Conservation (phyloP, 805 yeast species). For the Nakazawaea peltata region DNA sequence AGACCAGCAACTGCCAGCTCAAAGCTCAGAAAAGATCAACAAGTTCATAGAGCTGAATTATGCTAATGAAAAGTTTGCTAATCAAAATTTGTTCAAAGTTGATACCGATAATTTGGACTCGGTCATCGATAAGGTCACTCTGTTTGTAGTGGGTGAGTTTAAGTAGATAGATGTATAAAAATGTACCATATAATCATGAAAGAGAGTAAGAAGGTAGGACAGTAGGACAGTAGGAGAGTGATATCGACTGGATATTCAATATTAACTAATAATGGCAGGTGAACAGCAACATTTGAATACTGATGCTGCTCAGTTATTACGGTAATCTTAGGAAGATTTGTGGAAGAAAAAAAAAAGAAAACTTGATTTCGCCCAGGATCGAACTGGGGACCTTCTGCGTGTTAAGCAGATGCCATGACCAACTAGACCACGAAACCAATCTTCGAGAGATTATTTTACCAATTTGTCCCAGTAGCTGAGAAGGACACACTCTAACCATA, state of each 20-base stretch:
- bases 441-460: too few relatives aligned
- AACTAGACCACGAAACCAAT: slow-evolving; percentile 96
- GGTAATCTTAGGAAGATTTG: not conserved
- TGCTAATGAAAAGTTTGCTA: not conserved
- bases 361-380: slow-evolving; percentile 99
- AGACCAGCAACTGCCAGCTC: too few relatives aligned
- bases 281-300: too few relatives aligned
- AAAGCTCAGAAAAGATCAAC: too few relatives aligned
- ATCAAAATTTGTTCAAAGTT: not conserved
- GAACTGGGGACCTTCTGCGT: slow-evolving; percentile 99
- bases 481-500: too few relatives aligned
- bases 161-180: not conserved
- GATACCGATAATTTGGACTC: slow-evolving; percentile 1
- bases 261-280: too few relatives aligned
- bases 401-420: slow-evolving; percentile 99
- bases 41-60: not conserved
- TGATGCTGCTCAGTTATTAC: too few relatives aligned
- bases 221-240: too few relatives aligned
- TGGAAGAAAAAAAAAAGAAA: slow-evolving; percentile 21
- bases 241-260: too few relatives aligned
- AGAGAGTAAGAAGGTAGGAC: too few relatives aligned
- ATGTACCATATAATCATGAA: not conserved
- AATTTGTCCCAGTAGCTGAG: too few relatives aligned
- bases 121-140: not conserved
- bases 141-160: not conserved